These are phyloP conservation scores for Tolypocladium guangdongense DNA, from an alignment of 2,329 filamentous ascomycete genomes.

Conservation along the genomic window DNA sequence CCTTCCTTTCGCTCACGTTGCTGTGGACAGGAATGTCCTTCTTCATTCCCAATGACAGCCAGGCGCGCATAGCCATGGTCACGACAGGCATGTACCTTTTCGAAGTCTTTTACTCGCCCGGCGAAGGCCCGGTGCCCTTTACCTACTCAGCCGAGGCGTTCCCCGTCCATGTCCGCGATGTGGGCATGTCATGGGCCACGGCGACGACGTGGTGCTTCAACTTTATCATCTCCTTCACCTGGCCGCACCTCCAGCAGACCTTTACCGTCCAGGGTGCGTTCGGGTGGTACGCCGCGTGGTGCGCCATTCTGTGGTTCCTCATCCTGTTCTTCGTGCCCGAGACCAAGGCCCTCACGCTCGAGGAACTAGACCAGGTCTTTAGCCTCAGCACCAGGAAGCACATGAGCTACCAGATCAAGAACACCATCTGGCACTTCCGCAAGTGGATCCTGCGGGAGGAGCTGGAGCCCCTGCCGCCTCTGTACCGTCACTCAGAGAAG, in stretches of 20 bases:
- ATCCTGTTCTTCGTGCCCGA: constrained; percentile 40
- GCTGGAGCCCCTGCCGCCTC: constrained; percentile 6
- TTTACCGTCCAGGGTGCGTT: constrained; percentile 23
- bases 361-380: constrained; percentile 40
- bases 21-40: constrained; percentile 6
- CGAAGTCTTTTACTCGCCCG: constrained; percentile 22
- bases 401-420: constrained; percentile 24
- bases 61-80: constrained; percentile 18
- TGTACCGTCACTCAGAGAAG: constrained; percentile 4
- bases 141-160: constrained; percentile 28
- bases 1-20: constrained; percentile 2
- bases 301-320: constrained; percentile 31
- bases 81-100: constrained; percentile 25
- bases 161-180: constrained; percentile 24
- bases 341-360: constrained; percentile 38
- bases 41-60: constrained; percentile 9
- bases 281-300: constrained; percentile 36
- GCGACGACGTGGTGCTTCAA: constrained; percentile 22
- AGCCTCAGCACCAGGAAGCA: constrained; percentile 29
- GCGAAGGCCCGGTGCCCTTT: constrained; percentile 25
- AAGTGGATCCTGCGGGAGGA: constrained; percentile 5
- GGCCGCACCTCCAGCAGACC: constrained; percentile 19
- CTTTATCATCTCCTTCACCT: constrained; percentile 14
- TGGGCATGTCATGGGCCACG: constrained; percentile 27
- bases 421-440: constrained; percentile 5